Percentiles rank a stretch among this genome's conserved stretches.
Evolutionary conservation across 192 early-diverging fungal species (phyloP).

Genomic region (Coemansia sp.): DNA sequence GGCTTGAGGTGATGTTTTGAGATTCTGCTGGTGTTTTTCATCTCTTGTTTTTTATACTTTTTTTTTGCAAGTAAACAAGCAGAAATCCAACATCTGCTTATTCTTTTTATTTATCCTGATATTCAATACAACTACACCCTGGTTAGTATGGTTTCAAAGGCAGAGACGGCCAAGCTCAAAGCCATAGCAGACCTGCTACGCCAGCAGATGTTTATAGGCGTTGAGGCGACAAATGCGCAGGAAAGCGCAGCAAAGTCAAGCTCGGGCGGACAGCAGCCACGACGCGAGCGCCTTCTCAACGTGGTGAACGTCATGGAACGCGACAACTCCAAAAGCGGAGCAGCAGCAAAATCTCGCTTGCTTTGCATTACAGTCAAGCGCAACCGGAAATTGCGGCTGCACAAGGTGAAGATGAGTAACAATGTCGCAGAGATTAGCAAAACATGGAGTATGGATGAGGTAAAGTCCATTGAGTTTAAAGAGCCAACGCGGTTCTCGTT

Average conservation of each 20-base stretch:
- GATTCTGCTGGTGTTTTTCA: too few species aligned
- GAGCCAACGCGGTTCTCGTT: constrained; percentile 52
- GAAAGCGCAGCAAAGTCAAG: constrained; percentile 36
- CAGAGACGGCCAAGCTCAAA: constrained; percentile 46
- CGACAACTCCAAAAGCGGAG: constrained; percentile 39
- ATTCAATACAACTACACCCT: neutral
- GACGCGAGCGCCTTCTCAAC: constrained; percentile 48
- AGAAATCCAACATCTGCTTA: neutral
- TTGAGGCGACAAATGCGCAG: constrained; percentile 41
- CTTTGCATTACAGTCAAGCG: constrained; percentile 52
- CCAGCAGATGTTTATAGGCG: constrained; percentile 44
- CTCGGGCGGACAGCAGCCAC: constrained; percentile 45
- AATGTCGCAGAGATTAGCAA: constrained; percentile 46
- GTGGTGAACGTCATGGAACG: constrained; percentile 51
- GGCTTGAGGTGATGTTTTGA: too few species aligned
- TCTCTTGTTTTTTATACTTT: neutral
- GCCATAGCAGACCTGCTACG: constrained; percentile 46
- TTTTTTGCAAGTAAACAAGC: too few species aligned
- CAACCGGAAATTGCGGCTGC: constrained; percentile 50
- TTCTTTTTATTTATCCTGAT: neutral
- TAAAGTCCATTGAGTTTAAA: constrained; percentile 50
- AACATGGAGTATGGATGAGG: constrained; percentile 45
- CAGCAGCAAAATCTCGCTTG: constrained; percentile 43
- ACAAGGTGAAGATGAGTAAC: constrained; percentile 51
- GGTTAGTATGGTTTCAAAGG: constrained; percentile 25